These are phyloP conservation scores for Physocladia obscura DNA, from an alignment of 192 early-diverging fungal genomes.

Conservation along the genomic window DNA sequence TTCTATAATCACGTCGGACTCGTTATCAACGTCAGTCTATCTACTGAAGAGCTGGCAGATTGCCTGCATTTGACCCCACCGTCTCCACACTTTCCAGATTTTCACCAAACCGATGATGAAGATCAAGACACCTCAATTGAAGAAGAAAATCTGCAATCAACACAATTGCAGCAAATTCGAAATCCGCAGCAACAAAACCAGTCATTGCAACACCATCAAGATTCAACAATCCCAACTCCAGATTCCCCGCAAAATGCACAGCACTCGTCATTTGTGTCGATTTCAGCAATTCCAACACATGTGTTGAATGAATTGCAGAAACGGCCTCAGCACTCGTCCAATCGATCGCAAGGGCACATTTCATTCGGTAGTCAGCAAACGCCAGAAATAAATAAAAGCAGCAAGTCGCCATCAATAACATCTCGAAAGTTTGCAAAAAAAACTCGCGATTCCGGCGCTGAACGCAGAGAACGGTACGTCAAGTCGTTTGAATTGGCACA, in stretches of 20 bases:
- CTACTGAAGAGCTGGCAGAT: constrained; percentile 16
- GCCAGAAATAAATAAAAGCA: too few species aligned
- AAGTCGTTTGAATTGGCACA: constrained; percentile 6
- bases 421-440: too few species aligned
- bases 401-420: too few species aligned
- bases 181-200: too few species aligned
- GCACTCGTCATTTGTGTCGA: neutral
- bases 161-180: neutral
- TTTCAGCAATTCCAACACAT: too few species aligned
- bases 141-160: neutral
- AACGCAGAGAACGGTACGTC: constrained; percentile 1
- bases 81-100: neutral
- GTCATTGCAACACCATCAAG: too few species aligned
- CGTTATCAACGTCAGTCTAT: constrained; percentile 35
- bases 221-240: neutral
- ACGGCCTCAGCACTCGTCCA: neutral
- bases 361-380: too few species aligned
- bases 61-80: neutral
- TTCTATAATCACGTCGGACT: constrained; percentile 48
- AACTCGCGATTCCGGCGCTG: neutral
- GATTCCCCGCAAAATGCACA: neutral
- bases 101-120: neutral
- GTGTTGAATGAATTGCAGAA: too few species aligned
- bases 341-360: too few species aligned
- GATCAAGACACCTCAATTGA: neutral